Base-by-base conservation (phyloP, 345 rosid genomes). In the Trapa incisa region DNA sequence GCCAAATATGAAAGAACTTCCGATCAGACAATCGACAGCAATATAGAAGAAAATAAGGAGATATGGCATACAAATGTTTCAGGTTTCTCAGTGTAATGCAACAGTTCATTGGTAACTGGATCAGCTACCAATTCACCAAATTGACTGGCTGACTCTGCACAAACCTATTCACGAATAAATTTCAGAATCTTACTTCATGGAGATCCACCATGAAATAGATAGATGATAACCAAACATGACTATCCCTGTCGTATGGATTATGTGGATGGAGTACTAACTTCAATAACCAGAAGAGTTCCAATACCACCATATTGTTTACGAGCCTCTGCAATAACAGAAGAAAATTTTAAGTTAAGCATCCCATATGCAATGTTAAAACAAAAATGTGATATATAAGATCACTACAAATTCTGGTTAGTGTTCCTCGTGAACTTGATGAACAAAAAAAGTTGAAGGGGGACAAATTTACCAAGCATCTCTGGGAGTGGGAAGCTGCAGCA, bases 61-160 rank as follows among this genome's bases (percentile, higher is more conserved):
- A 15, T 35, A n/a, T 16, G 48, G 77, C 98, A 43, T 84, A 92
- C 98, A 76, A 92, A 92, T 29, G 98, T 92, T 77, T 92, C 96
- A 10, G 98, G 98, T 81, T 89, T 92, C 79, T 92, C 98, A 0
- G 92, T 88, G 77, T 92, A 92, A 80, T 92, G 98, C 83, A 92
- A 81, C 76, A 92, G 74, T 72, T 92, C 98, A 58, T 92, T 85
- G 81, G 91, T 92, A 69, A 64, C 76, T 47, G 96, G 91, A 80
- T 92, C 98, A 69, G 98, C 91, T 22, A 92, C 88, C 79, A 92
- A 76, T 79, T 92, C 98, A 45, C 98, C 98, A 74, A 92, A 92
- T 69, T 92, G 89, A 72, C 81, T 87, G 6, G 98, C 96, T 73
- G 88, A 87, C 70, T 92, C 98, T 37, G 91, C 91, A 80, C 88